Conservation (phyloP, 2,329 filamentous ascomycete genomes). For the Sclerotinia minor region DNA sequence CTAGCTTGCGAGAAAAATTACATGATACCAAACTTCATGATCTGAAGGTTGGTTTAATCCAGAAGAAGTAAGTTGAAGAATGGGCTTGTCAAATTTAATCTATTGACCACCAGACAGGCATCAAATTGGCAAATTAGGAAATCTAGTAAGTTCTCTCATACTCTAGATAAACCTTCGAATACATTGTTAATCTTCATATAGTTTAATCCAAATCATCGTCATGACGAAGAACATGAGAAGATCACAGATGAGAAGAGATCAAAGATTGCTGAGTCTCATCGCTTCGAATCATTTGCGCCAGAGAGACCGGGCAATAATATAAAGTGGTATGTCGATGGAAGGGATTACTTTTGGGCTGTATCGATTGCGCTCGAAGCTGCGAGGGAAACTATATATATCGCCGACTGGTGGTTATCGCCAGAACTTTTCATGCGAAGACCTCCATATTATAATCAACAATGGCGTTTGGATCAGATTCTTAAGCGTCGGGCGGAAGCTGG, state of each 20-base stretch:
- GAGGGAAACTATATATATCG: conserved; percentile 92
- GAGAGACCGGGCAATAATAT: conserved; percentile 80
- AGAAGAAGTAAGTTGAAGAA: conserved; percentile 55
- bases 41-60: conserved; percentile 56
- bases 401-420: conserved; percentile 94
- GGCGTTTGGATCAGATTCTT: conserved; percentile 79
- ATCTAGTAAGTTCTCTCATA: conserved; percentile 51
- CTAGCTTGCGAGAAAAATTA: conserved; percentile 52
- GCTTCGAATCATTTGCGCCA: conserved; percentile 89
- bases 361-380: conserved; percentile 86
- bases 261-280: conserved; percentile 69
- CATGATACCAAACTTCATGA: conserved; percentile 56
- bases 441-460: conserved; percentile 79
- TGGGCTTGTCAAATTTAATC: not conserved
- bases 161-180: not conserved
- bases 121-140: conserved; percentile 62
- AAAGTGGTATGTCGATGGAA: conserved; percentile 97
- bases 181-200: conserved; percentile 25
- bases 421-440: conserved; percentile 84
- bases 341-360: conserved; percentile 95
- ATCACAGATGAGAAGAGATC: conserved; percentile 77
- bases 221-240: conserved; percentile 91
- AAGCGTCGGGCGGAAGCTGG: conserved; percentile 89
- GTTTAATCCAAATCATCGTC: conserved; percentile 85
- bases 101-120: conserved; percentile 44